Evolutionary conservation across 1,284 basidiomycete genomes (phyloP), one percentile per base, ranked within the genome.

Genomic region (Kalmanozyma brasiliensis): DNA sequence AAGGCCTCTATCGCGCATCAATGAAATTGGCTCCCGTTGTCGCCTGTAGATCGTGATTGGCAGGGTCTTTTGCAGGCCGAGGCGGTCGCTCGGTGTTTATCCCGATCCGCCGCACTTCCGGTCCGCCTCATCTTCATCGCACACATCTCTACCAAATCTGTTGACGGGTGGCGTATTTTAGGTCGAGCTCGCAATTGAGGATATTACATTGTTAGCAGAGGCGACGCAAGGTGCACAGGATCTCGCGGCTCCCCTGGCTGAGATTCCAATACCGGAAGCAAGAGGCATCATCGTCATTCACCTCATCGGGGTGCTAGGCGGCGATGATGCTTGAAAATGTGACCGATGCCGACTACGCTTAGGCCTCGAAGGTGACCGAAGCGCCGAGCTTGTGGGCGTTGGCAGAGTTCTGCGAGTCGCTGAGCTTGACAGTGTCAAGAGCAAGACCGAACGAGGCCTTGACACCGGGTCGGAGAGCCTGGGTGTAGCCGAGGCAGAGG

Each of bases 361-460:
- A 80, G 52, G 82, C 81, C 77, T 86, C 86, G 81, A 87, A 87
- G 79, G 83, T 84, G 81, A 87, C 85, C 41, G 84, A 83, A 48
- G 85, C 85, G 65, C 86, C 85, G 77, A 86, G 84, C 82, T 86
- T 86, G 85, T 86, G 86, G 61, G 85, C 85, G 57, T 61, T 62
- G 48, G 63, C 66, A 11, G 64, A 61, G 63, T 84, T 82, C 52
- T 62, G 52, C 40, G 71, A 61, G 60, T 74, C 74, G 67, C 65
- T 73, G 70, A 82, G 80, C 76, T 81, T 79, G 72, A 65, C 63
- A 36, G 77, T 77, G 79, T 82, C 82, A 59, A 81, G 78, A 26
- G 79, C 79, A 33, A 81, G 77, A 59, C 94, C 93, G 84, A 97
- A 94, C 65, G 91, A 88, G 57, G 92, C 92, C 85, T 93, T 94